A percentile compares a stretch with the other conserved stretches of the same genome.
Evolutionary conservation across 2,329 filamentous ascomycete genomes (phyloP).

Genomic region (Arthrobotrys iridis): DNA sequence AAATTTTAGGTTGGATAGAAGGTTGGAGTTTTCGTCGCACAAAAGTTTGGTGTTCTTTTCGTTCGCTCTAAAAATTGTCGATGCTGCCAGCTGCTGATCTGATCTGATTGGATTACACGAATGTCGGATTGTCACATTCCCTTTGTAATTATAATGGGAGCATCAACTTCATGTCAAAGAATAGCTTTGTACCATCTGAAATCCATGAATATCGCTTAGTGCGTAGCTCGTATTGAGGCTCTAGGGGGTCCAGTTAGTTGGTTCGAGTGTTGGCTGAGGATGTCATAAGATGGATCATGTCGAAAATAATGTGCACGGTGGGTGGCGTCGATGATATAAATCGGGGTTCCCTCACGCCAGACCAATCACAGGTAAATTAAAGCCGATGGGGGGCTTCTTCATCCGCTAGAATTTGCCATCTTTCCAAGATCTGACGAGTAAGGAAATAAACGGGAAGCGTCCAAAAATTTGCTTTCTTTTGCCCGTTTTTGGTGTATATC

Average conservation of each 20-base stretch:
- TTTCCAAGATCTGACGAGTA: neutral
- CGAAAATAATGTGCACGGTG: neutral
- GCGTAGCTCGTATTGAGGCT: neutral
- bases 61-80: neutral
- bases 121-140: neutral
- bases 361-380: constrained; percentile 5
- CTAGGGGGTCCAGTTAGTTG: neutral
- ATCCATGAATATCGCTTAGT: neutral
- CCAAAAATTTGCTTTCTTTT: neutral
- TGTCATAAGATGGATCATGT: constrained; percentile 15
- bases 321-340: constrained; percentile 14
- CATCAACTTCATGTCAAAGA: neutral
- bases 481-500: neutral
- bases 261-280: neutral
- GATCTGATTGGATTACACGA: neutral
- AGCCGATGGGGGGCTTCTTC: neutral
- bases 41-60: neutral
- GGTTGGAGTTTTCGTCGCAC: constrained; percentile 5
- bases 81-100: neutral
- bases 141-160: too few relatives aligned
- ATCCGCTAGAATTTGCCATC: constrained; percentile 3
- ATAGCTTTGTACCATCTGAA: neutral
- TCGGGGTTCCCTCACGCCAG: neutral
- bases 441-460: constrained; percentile 12
- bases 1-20: constrained; percentile 14